Base-by-base conservation (phyloP, 169 alveolate species). In the Plasmodium cynomolgi region DNA sequence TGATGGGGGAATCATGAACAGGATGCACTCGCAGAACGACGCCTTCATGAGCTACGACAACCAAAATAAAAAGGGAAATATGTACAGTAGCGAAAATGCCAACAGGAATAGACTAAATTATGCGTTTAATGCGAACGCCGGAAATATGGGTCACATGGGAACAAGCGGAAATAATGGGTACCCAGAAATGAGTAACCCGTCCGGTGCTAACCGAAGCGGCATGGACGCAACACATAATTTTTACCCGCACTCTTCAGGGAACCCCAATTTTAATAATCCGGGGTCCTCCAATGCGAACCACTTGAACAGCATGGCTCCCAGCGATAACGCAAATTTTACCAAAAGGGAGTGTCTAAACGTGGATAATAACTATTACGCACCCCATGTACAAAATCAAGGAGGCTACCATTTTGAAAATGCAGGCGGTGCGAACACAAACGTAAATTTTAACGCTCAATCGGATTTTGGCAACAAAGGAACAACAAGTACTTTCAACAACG, bases 281-380 rank as follows among this genome's bases (percentile, higher is more conserved):
- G 85, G 23, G 3, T 17, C 74, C 68, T 2, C 56, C 44, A 75
- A 44, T 77, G 62, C 77, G n/a, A 26, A 17, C 73, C 50, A 50
- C 9, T 37, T 77, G 93, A 50, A 86, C 44, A 54, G 1, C 9
- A 39, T 50, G 72, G 20, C 26, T 23, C 68, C 29, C 41, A 86
- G 41, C 68, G 93, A 86, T 47, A 56, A 72, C 15, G 83, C 47
- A 2, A 29, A 84, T 84, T 84, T 56, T 74, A 39, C 47, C 72
- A 86, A 86, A 50, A 86, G 93, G 73, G 93, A 86, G 81, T 75
- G 26, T 31, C 26, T 33, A 13, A 86, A 34, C 68, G 81, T 34
- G 47, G 81, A 77, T 77, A 86, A 86, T 56, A 86, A 86, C 20
- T 15, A 68, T 84, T 37, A 15, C 17, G 31, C 68, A 68, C 31